These are phyloP conservation scores for Syzygium malaccense DNA, from an alignment of 441 rosid genomes.

Conservation along the genomic window DNA sequence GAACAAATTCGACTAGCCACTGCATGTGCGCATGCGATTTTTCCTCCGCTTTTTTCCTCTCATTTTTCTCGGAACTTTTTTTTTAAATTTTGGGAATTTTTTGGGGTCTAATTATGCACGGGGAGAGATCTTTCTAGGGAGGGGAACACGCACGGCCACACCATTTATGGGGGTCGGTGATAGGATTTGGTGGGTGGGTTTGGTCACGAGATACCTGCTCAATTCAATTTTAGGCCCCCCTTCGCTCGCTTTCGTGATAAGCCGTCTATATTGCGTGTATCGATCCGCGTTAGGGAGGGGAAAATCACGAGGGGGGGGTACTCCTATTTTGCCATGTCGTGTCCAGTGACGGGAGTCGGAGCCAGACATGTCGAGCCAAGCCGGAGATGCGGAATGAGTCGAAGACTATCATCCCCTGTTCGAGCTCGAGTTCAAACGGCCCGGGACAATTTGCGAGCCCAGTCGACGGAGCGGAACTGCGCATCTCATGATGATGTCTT, in stretches of 20 bases:
- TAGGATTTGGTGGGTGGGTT: not conserved
- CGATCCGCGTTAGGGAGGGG: not conserved
- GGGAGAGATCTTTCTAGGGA: not conserved
- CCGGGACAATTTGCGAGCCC: not conserved
- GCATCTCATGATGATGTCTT: not conserved
- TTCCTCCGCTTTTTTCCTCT: not conserved
- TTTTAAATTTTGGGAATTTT: not conserved
- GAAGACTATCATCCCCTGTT: not conserved
- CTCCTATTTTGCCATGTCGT: not conserved
- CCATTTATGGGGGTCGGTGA: not conserved
- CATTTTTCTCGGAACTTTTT: not conserved
- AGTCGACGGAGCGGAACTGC: not conserved
- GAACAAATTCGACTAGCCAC: not conserved
- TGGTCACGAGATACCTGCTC: not conserved
- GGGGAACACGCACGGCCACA: not conserved
- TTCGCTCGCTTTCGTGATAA: not conserved
- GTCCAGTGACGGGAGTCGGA: not conserved
- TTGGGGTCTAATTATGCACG: not conserved
- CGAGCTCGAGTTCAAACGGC: fast-evolving
- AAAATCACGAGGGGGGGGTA: not conserved
- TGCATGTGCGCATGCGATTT: not conserved
- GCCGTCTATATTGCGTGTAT: not conserved
- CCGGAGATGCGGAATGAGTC: not conserved
- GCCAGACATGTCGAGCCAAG: too few species aligned
- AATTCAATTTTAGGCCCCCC: not conserved